A percentile compares a stretch with the other conserved stretches of the same genome.
Conservation (phyloP, 495 filamentous ascomycete species). For the Lophium mytilinum region DNA sequence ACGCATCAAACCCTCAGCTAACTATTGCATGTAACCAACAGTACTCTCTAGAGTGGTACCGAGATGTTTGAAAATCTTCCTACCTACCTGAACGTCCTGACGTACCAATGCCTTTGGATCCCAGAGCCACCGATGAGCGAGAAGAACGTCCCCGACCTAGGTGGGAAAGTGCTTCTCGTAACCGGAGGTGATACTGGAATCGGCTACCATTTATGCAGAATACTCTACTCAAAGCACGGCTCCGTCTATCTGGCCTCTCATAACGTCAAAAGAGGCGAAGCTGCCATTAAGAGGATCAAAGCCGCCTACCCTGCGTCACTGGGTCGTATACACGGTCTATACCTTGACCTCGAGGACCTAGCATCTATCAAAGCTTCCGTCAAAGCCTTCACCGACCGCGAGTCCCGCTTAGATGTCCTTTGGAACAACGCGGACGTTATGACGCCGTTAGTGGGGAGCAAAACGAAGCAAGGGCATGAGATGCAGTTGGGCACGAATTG, state of each 20-base stretch:
- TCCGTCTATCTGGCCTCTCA: slow-evolving; percentile 34
- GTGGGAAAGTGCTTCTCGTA: slow-evolving; percentile 20
- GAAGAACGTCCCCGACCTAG: slow-evolving; percentile 2
- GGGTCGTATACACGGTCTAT: neutral
- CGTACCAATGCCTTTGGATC: too few species aligned
- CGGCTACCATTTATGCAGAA: slow-evolving; percentile 33
- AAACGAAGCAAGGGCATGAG: neutral
- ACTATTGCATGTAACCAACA: too few species aligned
- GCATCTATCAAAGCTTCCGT: neutral
- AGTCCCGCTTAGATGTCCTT: neutral
- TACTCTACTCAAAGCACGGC: slow-evolving; percentile 33
- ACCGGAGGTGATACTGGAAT: slow-evolving; percentile 35
- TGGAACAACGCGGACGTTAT: neutral
- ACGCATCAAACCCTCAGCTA: too few species aligned
- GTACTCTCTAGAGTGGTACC: too few species aligned
- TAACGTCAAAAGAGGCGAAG: neutral
- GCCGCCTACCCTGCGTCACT: neutral
- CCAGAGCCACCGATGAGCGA: slow-evolving; percentile 5
- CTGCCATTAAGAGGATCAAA: neutral
- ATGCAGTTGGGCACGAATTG: neutral
- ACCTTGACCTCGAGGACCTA: neutral
- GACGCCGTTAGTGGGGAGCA: neutral
- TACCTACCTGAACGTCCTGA: too few species aligned
- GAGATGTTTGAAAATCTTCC: too few species aligned
- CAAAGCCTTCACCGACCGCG: neutral